Conservation (phyloP, 305 asterid genomes). For the Salvia sclarea region DNA sequence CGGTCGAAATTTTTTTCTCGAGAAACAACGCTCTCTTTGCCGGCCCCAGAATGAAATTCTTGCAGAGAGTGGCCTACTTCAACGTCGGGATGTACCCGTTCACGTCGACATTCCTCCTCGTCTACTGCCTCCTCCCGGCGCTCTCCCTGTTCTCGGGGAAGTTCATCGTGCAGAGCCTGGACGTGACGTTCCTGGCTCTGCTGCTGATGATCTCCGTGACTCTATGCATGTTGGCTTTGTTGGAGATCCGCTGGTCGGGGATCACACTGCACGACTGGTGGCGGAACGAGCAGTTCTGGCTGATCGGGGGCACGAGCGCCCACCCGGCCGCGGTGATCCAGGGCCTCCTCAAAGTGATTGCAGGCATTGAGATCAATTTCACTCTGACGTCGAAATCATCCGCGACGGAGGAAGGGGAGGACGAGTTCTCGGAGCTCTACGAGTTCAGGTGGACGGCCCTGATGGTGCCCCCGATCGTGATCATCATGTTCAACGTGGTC, state of each 20-base stretch:
- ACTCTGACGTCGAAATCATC: no score
- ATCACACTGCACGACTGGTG: slow-evolving; percentile 92
- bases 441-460: no score
- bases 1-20: slow-evolving; percentile 90
- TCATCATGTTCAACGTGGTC: no score
- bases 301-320: no score
- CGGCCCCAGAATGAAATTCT: slow-evolving; percentile 74
- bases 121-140: slow-evolving; percentile 80
- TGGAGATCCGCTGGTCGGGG: slow-evolving; percentile 87
- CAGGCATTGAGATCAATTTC: no score
- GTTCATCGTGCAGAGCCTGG: slow-evolving; percentile 78
- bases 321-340: no score
- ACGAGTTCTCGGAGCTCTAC: no score
- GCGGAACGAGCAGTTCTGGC: slow-evolving; percentile 71
- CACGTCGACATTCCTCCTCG: slow-evolving; percentile 77
- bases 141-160: slow-evolving; percentile 84
- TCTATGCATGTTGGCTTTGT: slow-evolving; percentile 67
- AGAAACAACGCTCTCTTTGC: slow-evolving; percentile 83
- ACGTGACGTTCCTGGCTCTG: slow-evolving; percentile 57
- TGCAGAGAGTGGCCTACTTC: slow-evolving; percentile 83
- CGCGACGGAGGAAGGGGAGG: no score
- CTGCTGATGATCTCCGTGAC: slow-evolving; percentile 68
- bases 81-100: slow-evolving; percentile 90
- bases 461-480: no score
- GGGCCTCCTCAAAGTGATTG: no score